Conservation (phyloP, 768 basidiomycete genomes). For the Agaricus blazei region DNA sequence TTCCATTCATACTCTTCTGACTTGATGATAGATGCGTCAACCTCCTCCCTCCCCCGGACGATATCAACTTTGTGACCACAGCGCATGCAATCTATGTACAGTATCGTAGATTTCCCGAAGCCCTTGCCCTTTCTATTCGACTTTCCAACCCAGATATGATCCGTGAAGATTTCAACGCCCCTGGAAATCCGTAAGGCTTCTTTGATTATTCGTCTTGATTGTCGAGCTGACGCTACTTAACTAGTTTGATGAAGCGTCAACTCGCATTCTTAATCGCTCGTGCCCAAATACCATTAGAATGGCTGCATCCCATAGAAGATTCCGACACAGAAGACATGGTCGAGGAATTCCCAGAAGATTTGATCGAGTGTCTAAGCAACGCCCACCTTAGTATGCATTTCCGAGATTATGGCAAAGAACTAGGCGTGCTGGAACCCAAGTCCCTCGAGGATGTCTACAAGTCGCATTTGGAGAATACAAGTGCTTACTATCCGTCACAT, state of each 20-base stretch:
- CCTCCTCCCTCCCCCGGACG: constrained; percentile 90
- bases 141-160: constrained; percentile 78
- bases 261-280: constrained; percentile 92
- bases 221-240: neutral
- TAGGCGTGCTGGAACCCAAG: constrained; percentile 86
- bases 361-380: constrained; percentile 85
- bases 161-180: constrained; percentile 82
- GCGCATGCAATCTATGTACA: constrained; percentile 88
- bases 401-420: constrained; percentile 88
- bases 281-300: constrained; percentile 85
- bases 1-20: constrained; percentile 2
- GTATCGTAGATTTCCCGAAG: constrained; percentile 86
- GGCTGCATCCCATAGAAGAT: constrained; percentile 61
- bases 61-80: constrained; percentile 80
- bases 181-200: constrained; percentile 73
- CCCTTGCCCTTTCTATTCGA: constrained; percentile 79
- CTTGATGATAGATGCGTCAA: constrained; percentile 63
- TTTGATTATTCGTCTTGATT: neutral
- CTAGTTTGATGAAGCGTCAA: constrained; percentile 87
- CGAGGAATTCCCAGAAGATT: constrained; percentile 72
- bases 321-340: constrained; percentile 51
- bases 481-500: constrained; percentile 40
- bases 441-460: constrained; percentile 97
- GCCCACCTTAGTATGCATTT: constrained; percentile 79
- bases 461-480: constrained; percentile 85